A percentile compares a stretch with the other conserved stretches of the same genome.
Evolutionary conservation across 768 basidiomycete species (phyloP).

Genomic region (Filobasidium floriforme): DNA sequence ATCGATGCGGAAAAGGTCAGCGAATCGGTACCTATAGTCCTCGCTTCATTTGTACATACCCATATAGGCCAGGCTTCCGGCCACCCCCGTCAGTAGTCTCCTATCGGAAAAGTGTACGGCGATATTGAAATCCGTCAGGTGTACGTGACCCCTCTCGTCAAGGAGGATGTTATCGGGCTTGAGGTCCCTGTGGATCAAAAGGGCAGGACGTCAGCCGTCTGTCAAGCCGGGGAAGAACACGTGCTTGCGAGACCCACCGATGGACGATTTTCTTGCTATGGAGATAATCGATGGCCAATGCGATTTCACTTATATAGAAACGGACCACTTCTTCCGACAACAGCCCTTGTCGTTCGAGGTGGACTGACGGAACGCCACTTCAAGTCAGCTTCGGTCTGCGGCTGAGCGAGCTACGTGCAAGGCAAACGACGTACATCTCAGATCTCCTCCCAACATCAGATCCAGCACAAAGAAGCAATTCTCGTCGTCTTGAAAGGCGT

Average conservation of each 20-base stretch:
- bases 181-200: constrained; percentile 58
- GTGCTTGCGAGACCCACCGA: constrained; percentile 54
- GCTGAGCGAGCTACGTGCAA: no score
- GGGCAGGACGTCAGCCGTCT: neutral
- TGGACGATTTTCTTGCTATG: constrained; percentile 94
- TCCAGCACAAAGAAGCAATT: constrained; percentile 98
- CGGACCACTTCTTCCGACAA: constrained; percentile 70
- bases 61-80: constrained; percentile 99
- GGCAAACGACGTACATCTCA: constrained; percentile 61
- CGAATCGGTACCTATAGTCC: no score
- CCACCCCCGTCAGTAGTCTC: constrained; percentile 80
- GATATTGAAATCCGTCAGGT: constrained; percentile 97
- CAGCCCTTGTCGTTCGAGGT: constrained; percentile 70
- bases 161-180: constrained; percentile 97
- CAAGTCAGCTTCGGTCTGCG: neutral
- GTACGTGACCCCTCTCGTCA: constrained; percentile 87
- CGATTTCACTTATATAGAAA: constrained; percentile 83
- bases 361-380: constrained; percentile 53
- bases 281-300: constrained; percentile 78
- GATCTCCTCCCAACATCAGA: constrained; percentile 91
- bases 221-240: neutral
- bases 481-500: constrained; percentile 94
- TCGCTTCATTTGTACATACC: constrained; percentile 42
- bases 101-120: constrained; percentile 93
- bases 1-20: no score